These are phyloP conservation scores for Sicyos edulis DNA, from an alignment of 306 rosid genomes.

Conservation along the genomic window DNA sequence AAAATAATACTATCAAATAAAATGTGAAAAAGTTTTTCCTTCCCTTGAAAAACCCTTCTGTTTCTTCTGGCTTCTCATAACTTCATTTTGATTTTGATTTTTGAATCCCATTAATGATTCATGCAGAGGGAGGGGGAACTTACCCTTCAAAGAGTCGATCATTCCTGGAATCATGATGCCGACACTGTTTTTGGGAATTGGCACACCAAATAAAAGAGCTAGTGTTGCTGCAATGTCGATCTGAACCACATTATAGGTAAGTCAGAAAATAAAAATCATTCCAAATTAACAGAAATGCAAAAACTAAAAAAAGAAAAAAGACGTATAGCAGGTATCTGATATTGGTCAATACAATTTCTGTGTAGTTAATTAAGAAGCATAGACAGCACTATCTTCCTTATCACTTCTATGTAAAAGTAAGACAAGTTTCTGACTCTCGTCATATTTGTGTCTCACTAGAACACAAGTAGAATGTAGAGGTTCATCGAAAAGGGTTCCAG, in stretches of 20 bases:
- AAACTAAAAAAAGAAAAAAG: background rate
- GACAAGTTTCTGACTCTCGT: background rate
- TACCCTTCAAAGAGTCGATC: conserved; percentile 52
- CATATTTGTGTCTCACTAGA: background rate
- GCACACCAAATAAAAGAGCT: conserved; percentile 81
- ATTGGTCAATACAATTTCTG: background rate
- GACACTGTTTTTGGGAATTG: conserved; percentile 84
- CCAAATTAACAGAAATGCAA: background rate
- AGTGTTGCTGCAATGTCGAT: conserved; percentile 83
- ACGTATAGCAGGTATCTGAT: too few relatives aligned
- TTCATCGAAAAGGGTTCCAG: background rate
- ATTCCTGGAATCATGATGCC: conserved; percentile 60
- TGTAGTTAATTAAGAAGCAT: background rate
- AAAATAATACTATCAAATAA: too few relatives aligned
- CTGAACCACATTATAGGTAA: conserved; percentile 32
- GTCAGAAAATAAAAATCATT: conserved; percentile 3
- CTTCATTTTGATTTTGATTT: background rate
- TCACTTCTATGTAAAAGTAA: background rate
- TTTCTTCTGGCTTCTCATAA: background rate
- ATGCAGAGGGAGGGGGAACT: conserved; percentile 23
- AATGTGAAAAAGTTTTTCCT: too few relatives aligned
- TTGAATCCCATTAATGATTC: background rate
- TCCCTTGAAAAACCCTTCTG: too few relatives aligned
- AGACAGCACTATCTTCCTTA: too few relatives aligned
- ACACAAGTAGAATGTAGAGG: background rate